phyloP scores from a whole-genome alignment of 805 yeast species.

The Groenewaldozyma tartarivorans region DNA sequence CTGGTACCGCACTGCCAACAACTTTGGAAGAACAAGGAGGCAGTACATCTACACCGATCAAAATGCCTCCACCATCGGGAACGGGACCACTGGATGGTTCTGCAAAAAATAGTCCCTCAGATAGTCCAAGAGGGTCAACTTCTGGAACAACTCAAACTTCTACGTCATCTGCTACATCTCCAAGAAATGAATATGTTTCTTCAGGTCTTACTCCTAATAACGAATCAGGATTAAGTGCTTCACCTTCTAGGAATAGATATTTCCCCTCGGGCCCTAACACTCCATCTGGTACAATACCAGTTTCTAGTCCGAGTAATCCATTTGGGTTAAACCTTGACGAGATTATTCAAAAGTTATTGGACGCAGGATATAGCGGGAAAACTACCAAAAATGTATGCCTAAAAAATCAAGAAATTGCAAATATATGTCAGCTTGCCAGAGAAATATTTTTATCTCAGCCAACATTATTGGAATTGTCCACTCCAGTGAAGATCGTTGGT shows the following conservation, averaged over 20 bases:
- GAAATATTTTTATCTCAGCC: slow-evolving; percentile 90
- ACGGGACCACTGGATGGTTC: background rate
- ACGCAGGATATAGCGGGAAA: slow-evolving; percentile 94
- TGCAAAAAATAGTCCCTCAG: background rate
- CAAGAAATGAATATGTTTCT: background rate
- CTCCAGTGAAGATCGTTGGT: slow-evolving; percentile 81
- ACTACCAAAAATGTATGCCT: slow-evolving; percentile 82
- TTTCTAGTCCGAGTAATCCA: slow-evolving; percentile 10
- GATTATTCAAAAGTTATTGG: slow-evolving; percentile 79
- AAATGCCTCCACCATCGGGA: too few relatives aligned
- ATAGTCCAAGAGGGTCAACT: background rate
- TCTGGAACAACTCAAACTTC: slow-evolving; percentile 2
- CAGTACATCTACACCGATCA: background rate
- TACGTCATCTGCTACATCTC: background rate
- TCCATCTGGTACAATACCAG: slow-evolving; percentile 14
- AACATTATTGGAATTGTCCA: slow-evolving; percentile 71
- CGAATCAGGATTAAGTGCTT: background rate
- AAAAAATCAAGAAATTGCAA: slow-evolving; percentile 80
- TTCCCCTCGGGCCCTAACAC: slow-evolving; percentile 15
- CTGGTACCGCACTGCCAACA: background rate
- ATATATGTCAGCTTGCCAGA: slow-evolving; percentile 77
- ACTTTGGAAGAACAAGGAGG: background rate
- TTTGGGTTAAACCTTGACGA: slow-evolving; percentile 59
- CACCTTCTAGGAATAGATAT: background rate
- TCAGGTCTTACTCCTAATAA: background rate